Evolutionary conservation across 768 basidiomycete genomes (phyloP).

Genomic region (Sporobolomyces pararoseus): DNA sequence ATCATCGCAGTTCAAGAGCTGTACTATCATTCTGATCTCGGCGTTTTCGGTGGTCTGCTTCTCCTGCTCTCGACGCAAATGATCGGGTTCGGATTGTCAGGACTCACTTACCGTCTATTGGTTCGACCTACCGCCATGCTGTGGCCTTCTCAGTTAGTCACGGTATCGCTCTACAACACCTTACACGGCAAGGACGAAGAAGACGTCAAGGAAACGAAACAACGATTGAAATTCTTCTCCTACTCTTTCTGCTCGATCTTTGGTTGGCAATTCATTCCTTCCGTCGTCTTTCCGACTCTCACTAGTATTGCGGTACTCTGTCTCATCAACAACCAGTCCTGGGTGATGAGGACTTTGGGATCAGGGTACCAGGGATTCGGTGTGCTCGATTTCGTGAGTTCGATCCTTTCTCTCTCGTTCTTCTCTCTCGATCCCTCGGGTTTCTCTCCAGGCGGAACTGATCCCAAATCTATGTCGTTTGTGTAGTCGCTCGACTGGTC

Average conservation of each 20-base stretch:
- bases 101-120: slow-evolving; percentile 42
- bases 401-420: too few relatives aligned
- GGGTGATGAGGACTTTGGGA: slow-evolving; percentile 41
- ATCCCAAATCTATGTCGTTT: neutral
- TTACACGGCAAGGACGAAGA: slow-evolving; percentile 43
- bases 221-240: slow-evolving; percentile 45
- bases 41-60: slow-evolving; percentile 38
- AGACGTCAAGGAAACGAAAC: slow-evolving; percentile 32
- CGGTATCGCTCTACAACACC: slow-evolving; percentile 46
- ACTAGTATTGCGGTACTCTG: slow-evolving; percentile 44
- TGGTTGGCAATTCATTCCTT: slow-evolving; percentile 47
- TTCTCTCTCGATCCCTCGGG: too few relatives aligned
- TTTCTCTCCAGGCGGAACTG: too few relatives aligned
- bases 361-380: slow-evolving; percentile 47
- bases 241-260: slow-evolving; percentile 41
- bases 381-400: slow-evolving; percentile 39
- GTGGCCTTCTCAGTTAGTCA: slow-evolving; percentile 44
- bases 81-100: slow-evolving; percentile 47
- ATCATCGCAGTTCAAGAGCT: slow-evolving; percentile 47
- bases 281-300: slow-evolving; percentile 42
- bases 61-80: slow-evolving; percentile 47
- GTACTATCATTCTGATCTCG: slow-evolving; percentile 46
- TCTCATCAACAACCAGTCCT: slow-evolving; percentile 35
- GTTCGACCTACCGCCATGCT: slow-evolving; percentile 44
- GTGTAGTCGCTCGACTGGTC: slow-evolving; percentile 46